Evolutionary conservation across 2,329 filamentous ascomycete species (phyloP).

Genomic region (Cladosporium velox): DNA sequence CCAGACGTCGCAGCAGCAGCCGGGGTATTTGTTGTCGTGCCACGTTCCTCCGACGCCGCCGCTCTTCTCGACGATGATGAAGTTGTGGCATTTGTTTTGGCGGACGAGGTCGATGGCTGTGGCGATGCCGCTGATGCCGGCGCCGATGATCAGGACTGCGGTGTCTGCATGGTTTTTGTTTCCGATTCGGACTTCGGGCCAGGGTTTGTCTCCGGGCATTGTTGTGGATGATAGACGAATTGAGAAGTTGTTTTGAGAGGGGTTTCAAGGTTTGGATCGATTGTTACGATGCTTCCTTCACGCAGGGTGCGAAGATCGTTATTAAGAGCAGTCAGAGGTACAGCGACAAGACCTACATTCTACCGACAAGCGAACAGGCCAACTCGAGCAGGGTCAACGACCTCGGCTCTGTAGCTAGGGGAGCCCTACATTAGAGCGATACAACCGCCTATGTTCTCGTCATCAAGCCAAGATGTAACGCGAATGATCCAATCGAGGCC

Average conservation of each 20-base stretch:
- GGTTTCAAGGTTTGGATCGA: not conserved
- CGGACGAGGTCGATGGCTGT: conserved; percentile 60
- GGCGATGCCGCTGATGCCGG: conserved; percentile 51
- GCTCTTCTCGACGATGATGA: conserved; percentile 60
- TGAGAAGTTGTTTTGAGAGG: not conserved
- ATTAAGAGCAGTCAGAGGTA: not conserved
- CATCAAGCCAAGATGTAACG: not conserved
- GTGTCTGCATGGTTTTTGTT: conserved; percentile 56
- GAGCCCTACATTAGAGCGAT: not conserved
- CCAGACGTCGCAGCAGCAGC: conserved; percentile 58
- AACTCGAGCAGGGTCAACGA: not conserved
- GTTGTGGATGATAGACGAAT: not conserved
- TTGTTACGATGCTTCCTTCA: not conserved
- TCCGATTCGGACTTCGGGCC: conserved; percentile 48
- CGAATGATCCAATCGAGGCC: not conserved
- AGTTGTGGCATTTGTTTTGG: conserved; percentile 54
- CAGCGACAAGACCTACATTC: not conserved
- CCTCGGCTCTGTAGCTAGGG: not conserved
- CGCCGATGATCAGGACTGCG: conserved; percentile 60
- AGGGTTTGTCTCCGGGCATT: conserved; percentile 47
- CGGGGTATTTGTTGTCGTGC: conserved; percentile 60
- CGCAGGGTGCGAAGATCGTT: not conserved
- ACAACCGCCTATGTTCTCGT: not conserved
- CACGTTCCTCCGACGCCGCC: conserved; percentile 57
- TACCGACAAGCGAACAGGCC: not conserved